Evolutionary conservation across 768 basidiomycete species (phyloP).

Genomic region (Lentinula lateritia): DNA sequence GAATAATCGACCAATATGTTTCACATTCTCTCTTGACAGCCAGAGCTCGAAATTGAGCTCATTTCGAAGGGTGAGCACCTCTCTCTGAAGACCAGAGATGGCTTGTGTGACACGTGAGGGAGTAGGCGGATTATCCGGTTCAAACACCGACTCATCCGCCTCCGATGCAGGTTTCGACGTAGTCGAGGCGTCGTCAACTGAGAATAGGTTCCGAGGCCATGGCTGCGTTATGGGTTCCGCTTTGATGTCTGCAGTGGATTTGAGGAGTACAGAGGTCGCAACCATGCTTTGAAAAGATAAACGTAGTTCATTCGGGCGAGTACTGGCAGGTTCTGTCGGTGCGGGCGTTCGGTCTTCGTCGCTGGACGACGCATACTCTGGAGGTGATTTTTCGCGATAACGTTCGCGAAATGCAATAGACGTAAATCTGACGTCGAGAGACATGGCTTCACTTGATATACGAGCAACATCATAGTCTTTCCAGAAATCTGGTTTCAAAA

Average conservation of each 20-base stretch:
- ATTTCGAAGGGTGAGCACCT: conserved; percentile 67
- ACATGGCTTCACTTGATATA: conserved; percentile 62
- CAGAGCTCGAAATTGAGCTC: conserved; percentile 86
- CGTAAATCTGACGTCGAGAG: conserved; percentile 59
- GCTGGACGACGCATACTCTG: background rate
- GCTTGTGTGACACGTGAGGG: conserved; percentile 49
- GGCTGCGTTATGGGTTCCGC: conserved; percentile 44
- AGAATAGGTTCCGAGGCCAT: conserved; percentile 48
- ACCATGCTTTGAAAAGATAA: conserved; percentile 77
- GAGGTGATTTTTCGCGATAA: conserved; percentile 3
- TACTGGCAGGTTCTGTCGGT: conserved; percentile 25
- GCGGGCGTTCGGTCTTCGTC: conserved; percentile 17
- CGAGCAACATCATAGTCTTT: conserved; percentile 51
- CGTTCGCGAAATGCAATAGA: conserved; percentile 41
- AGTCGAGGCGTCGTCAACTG: conserved; percentile 21
- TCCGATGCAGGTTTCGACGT: conserved; percentile 12
- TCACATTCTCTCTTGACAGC: conserved; percentile 74
- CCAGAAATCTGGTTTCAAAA: conserved; percentile 62
- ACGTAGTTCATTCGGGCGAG: conserved; percentile 24
- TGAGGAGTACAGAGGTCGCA: conserved; percentile 64
- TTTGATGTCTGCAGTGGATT: conserved; percentile 63
- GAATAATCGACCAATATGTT: conserved; percentile 77
- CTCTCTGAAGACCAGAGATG: conserved; percentile 68
- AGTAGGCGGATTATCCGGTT: conserved; percentile 23
- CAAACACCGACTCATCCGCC: conserved; percentile 7